Percentiles rank a stretch among this genome's conserved stretches.
These are phyloP conservation scores for Fraxinus pennsylvanica DNA, from an alignment of 257 asterid genomes.

Conservation along the genomic window DNA sequence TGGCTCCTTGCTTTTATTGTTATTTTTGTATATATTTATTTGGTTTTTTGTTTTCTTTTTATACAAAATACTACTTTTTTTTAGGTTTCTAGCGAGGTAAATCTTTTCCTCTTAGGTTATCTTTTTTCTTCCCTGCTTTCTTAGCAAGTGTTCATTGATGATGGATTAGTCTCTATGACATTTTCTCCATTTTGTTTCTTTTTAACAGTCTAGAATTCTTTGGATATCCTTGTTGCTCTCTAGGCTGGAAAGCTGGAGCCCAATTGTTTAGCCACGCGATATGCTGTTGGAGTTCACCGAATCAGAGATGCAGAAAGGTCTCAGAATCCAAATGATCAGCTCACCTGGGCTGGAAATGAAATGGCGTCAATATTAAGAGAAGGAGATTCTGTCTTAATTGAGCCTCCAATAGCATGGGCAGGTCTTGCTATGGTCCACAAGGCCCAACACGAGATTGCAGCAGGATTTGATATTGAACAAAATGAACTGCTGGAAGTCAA, in stretches of 20 bases:
- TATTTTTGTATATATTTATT: too few relatives aligned
- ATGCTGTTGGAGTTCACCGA: constrained; percentile 89
- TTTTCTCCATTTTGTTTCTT: constrained; percentile 13
- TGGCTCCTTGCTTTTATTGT: neutral
- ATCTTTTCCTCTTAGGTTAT: too few relatives aligned
- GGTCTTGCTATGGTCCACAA: constrained; percentile 95
- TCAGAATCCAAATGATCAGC: constrained; percentile 91
- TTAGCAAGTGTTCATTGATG: constrained; percentile 5
- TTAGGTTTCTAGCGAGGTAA: too few relatives aligned
- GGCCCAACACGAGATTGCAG: constrained; percentile 92
- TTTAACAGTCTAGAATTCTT: constrained; percentile 20
- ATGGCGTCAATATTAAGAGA: constrained; percentile 95
- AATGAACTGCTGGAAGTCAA: constrained; percentile 74
- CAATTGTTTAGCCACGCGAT: constrained; percentile 92
- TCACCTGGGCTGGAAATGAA: constrained; percentile 96
- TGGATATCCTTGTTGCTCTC: constrained; percentile 28
- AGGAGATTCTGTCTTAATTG: constrained; percentile 74
- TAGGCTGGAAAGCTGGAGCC: constrained; percentile 97
- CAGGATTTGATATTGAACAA: constrained; percentile 77
- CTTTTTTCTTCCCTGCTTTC: neutral
- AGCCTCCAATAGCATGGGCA: constrained; percentile 89
- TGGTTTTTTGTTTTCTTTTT: too few relatives aligned
- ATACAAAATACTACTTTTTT: too few relatives aligned
- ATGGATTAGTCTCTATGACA: neutral
- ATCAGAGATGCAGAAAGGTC: constrained; percentile 91